These are phyloP conservation scores for Candida sithepensis DNA, from an alignment of 805 yeast genomes.

Conservation along the genomic window DNA sequence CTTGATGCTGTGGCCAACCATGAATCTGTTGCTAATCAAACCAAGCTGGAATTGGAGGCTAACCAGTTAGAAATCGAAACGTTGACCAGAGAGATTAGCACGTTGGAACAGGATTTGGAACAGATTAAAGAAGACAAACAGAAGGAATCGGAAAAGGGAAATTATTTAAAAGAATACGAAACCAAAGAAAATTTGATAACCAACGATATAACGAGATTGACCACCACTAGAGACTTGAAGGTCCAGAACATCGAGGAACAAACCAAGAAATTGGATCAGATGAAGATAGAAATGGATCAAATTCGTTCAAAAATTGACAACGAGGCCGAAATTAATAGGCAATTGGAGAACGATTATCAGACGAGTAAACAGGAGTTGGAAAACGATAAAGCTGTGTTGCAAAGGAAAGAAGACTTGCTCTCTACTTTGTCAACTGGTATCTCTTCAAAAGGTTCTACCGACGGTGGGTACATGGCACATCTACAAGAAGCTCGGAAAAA, in stretches of 20 bases:
- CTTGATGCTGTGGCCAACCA: constrained; percentile 40
- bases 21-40: constrained; percentile 39
- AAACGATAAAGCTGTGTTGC: constrained; percentile 42
- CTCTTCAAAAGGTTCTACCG: constrained; percentile 73
- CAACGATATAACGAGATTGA: constrained; percentile 63
- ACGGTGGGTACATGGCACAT: constrained; percentile 76
- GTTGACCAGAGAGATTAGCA: constrained; percentile 51
- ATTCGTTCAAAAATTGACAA: constrained; percentile 6
- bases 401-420: constrained; percentile 69
- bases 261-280: constrained; percentile 30
- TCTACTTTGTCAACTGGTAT: constrained; percentile 85
- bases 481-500: constrained; percentile 58
- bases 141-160: constrained; percentile 57
- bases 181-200: constrained; percentile 48
- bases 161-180: constrained; percentile 58
- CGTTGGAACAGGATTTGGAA: constrained; percentile 58
- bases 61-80: constrained; percentile 43
- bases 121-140: constrained; percentile 50
- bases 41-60: constrained; percentile 37
- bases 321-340: constrained; percentile 35
- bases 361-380: constrained; percentile 41
- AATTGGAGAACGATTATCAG: constrained; percentile 43
- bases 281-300: constrained; percentile 33
- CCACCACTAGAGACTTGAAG: constrained; percentile 59
- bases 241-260: constrained; percentile 58